Evolutionary conservation across 1,139 yeast species (phyloP).

Genomic region (Meyerozyma elateridarum): DNA sequence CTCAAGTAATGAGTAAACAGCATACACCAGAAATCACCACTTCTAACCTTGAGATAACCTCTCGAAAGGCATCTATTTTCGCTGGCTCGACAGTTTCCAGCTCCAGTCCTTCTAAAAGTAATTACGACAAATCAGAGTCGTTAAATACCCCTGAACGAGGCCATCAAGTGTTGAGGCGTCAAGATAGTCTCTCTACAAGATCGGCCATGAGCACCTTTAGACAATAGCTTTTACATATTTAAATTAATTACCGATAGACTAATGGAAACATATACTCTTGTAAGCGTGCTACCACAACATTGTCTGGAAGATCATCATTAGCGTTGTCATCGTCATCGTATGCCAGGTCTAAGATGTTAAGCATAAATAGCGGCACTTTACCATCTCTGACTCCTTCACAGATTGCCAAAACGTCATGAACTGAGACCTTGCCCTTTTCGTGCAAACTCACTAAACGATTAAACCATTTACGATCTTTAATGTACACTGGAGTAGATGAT

Average conservation of each 20-base stretch:
- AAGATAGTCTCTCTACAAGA: conserved; percentile 5
- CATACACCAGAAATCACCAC: conserved; percentile 1
- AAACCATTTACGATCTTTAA: conserved; percentile 40
- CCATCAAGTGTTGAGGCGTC: neutral
- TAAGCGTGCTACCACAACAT: conserved; percentile 30
- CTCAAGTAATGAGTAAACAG: neutral
- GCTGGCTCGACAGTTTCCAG: conserved; percentile 8
- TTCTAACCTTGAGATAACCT: conserved; percentile 17
- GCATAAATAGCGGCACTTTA: conserved; percentile 37
- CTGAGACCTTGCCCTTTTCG: conserved; percentile 25
- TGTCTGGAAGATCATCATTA: conserved; percentile 24
- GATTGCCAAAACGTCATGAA: conserved; percentile 31
- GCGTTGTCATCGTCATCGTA: conserved; percentile 19
- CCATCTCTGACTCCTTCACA: conserved; percentile 39
- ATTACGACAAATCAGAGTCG: neutral
- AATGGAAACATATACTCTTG: conserved; percentile 37
- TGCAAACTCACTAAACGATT: conserved; percentile 29
- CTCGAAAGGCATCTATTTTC: conserved; percentile 22
- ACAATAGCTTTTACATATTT: no score
- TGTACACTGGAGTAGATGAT: conserved; percentile 25
- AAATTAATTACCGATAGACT: conserved; percentile 17
- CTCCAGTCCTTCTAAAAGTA: conserved; percentile 4
- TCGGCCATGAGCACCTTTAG: conserved; percentile 2
- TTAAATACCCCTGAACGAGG: neutral
- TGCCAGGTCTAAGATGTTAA: conserved; percentile 34